These are phyloP conservation scores for Gloeophyllum trabeum DNA, from an alignment of 768 basidiomycete species.

Conservation along the genomic window DNA sequence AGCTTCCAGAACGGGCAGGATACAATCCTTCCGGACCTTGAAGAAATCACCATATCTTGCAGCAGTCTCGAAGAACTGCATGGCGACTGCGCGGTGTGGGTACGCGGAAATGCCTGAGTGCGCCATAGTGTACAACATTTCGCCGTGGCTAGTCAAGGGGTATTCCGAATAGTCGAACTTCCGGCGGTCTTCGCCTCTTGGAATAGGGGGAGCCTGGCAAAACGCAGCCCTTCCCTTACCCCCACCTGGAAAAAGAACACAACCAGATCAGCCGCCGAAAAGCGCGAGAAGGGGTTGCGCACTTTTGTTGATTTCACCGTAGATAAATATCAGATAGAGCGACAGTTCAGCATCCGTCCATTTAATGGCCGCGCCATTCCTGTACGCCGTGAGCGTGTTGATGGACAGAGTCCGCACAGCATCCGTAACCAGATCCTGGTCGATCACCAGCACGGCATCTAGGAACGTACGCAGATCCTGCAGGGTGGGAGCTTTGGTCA, in stretches of 20 bases:
- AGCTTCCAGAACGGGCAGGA: slow-evolving; percentile 77
- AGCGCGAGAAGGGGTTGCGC: slow-evolving; percentile 20
- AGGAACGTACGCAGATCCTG: slow-evolving; percentile 80
- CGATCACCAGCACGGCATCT: slow-evolving; percentile 80
- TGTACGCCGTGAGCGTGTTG: slow-evolving; percentile 63
- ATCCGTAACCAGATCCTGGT: slow-evolving; percentile 74
- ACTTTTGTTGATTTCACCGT: slow-evolving; percentile 91
- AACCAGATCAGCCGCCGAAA: slow-evolving; percentile 1
- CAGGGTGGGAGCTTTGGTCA: not conserved
- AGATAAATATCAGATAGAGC: slow-evolving; percentile 87
- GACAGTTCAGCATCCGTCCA: slow-evolving; percentile 95
- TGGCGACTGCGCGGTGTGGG: slow-evolving; percentile 72
- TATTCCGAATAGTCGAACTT: slow-evolving; percentile 65
- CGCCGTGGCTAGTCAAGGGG: slow-evolving; percentile 82
- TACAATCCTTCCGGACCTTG: slow-evolving; percentile 83
- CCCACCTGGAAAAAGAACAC: slow-evolving; percentile 32
- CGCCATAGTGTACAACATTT: slow-evolving; percentile 78
- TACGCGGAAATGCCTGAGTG: slow-evolving; percentile 73
- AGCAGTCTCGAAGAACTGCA: slow-evolving; percentile 89
- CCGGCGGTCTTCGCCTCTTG: slow-evolving; percentile 58
- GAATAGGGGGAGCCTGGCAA: slow-evolving; percentile 62
- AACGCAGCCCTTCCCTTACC: slow-evolving; percentile 81
- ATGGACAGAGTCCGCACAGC: slow-evolving; percentile 65
- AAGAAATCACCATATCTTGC: slow-evolving; percentile 96
- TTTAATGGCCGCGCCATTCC: slow-evolving; percentile 49